These are phyloP conservation scores for Nemania diffusa DNA, from an alignment of 2,329 filamentous ascomycete species.

Conservation along the genomic window DNA sequence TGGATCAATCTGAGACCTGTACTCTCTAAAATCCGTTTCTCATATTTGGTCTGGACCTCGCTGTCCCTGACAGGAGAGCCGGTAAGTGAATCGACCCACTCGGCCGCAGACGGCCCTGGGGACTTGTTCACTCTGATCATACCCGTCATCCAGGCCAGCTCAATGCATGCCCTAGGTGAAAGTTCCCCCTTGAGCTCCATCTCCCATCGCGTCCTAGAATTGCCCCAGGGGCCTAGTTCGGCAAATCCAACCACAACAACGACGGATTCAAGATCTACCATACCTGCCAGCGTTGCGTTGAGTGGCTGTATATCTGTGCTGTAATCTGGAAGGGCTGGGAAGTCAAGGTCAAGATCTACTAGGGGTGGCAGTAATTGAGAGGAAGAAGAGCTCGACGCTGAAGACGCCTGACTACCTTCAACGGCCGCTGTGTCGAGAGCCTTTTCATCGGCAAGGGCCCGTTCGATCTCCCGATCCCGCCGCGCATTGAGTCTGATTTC, in stretches of 20 bases:
- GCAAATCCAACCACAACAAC: slow-evolving; percentile 55
- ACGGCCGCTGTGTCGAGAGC: not conserved
- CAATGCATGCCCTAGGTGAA: slow-evolving; percentile 75
- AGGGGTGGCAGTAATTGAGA: not conserved
- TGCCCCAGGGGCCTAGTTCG: slow-evolving; percentile 69
- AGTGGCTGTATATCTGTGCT: slow-evolving; percentile 37
- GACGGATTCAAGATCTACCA: slow-evolving; percentile 52
- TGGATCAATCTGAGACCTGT: not conserved
- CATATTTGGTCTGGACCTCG: not conserved
- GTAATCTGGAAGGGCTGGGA: slow-evolving; percentile 45
- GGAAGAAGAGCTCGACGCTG: not conserved
- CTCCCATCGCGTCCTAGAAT: slow-evolving; percentile 77
- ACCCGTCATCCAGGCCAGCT: slow-evolving; percentile 81
- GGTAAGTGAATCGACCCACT: not conserved
- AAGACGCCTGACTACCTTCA: not conserved
- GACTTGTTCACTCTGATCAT: slow-evolving; percentile 57
- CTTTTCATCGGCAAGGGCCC: not conserved
- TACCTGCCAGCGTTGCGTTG: slow-evolving; percentile 30
- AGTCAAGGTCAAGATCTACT: not conserved
- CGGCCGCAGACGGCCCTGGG: no score
- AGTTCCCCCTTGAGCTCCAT: slow-evolving; percentile 76
- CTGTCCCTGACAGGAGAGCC: not conserved
- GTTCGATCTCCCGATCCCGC: not conserved
- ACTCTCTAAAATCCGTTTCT: not conserved
- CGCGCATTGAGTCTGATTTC: not conserved